phyloP scores from a whole-genome alignment of 2,329 filamentous ascomycete genomes.

The Sporothrix pallida region DNA sequence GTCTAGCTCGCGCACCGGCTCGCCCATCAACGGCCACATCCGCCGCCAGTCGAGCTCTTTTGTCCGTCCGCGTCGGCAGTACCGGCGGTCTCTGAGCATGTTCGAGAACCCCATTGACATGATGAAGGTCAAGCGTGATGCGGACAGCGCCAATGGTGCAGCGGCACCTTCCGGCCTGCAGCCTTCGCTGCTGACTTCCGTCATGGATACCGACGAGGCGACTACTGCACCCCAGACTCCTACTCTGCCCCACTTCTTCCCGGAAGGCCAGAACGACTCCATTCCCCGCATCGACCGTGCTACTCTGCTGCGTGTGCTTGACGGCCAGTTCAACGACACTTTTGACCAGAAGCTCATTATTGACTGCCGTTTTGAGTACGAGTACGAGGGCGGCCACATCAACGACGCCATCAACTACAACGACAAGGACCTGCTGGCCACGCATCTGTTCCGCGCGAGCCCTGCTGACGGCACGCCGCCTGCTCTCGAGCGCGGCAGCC shows the following conservation, averaged over 20 bases:
- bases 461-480: not conserved
- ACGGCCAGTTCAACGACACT: constrained; percentile 76
- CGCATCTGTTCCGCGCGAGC: constrained; percentile 72
- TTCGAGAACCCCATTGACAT: constrained; percentile 91
- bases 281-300: constrained; percentile 84
- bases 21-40: constrained; percentile 68
- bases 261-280: constrained; percentile 79
- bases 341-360: constrained; percentile 87
- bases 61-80: constrained; percentile 81
- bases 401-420: constrained; percentile 94
- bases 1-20: constrained; percentile 66
- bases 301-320: constrained; percentile 84
- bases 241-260: constrained; percentile 81
- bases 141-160: constrained; percentile 58
- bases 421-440: constrained; percentile 86
- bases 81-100: constrained; percentile 94
- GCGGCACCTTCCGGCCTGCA: constrained; percentile 42
- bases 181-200: constrained; percentile 68
- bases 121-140: constrained; percentile 76
- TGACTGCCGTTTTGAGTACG: constrained; percentile 98
- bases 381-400: constrained; percentile 96
- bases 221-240: constrained; percentile 62
- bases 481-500: constrained; percentile 61
- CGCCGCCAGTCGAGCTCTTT: constrained; percentile 76
- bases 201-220: constrained; percentile 80